These are phyloP conservation scores for Tolypocladium sp. DNA, from an alignment of 2,329 filamentous ascomycete genomes.

Conservation along the genomic window DNA sequence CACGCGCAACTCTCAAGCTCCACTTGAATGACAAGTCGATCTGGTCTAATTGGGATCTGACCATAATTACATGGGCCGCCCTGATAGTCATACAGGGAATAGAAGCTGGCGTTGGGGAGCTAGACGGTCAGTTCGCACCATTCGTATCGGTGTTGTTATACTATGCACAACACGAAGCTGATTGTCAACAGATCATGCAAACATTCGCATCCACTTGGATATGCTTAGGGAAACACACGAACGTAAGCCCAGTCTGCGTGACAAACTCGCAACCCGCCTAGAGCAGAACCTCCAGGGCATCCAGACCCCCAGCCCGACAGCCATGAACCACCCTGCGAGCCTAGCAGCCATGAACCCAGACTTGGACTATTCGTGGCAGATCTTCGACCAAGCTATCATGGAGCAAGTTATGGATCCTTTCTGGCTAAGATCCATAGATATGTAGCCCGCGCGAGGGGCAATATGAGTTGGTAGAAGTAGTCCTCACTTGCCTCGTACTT, in stretches of 20 bases:
- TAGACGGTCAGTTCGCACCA: slow-evolving; percentile 17
- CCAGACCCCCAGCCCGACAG: slow-evolving; percentile 9
- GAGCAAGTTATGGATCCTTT: no score
- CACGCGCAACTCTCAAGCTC: slow-evolving; percentile 27
- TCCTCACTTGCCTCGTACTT: no score
- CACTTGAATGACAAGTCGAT: slow-evolving; percentile 30
- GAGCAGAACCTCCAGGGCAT: slow-evolving; percentile 16
- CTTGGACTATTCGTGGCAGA: slow-evolving; percentile 10
- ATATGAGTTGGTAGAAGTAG: no score
- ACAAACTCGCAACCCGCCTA: slow-evolving; percentile 13
- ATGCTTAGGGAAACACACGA: slow-evolving; percentile 18
- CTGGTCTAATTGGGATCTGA: slow-evolving; percentile 33
- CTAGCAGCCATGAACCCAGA: slow-evolving; percentile 5
- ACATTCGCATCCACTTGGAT: slow-evolving; percentile 18
- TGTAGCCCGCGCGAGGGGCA: no score
- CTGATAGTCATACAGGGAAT: slow-evolving; percentile 32
- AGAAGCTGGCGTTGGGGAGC: slow-evolving; percentile 28
- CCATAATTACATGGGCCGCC: slow-evolving; percentile 35
- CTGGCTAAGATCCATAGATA: no score
- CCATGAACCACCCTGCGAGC: background rate
- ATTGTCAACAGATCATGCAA: slow-evolving; percentile 15
- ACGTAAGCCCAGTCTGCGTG: no score
- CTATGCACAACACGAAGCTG: background rate
- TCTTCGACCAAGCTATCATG: slow-evolving; percentile 9
- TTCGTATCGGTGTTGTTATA: background rate